Evolutionary conservation across 1,284 basidiomycete species (phyloP), one percentile per base, ranked within the genome.

Genomic region (Apiotrichum porosum): DNA sequence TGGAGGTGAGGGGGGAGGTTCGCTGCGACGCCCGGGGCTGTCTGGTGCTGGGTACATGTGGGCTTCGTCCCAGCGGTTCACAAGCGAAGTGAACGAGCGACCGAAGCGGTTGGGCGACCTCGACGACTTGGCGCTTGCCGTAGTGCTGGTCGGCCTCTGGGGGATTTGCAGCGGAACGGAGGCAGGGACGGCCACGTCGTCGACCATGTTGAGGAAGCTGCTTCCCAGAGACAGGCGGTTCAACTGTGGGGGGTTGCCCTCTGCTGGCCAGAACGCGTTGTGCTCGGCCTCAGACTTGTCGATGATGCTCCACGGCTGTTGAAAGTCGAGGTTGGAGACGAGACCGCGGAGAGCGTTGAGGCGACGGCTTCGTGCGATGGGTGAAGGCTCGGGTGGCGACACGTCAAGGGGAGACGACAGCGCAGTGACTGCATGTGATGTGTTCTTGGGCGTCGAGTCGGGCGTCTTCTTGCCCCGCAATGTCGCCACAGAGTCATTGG

Each of bases 261-360:
- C 37, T 24, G 23, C 9, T 15, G 8, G 41, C 60, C 55, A 61
- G 32, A 56, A 43, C 32, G 47, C 49, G 15, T 44, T 31, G 26
- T 43, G 37, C 6, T 34, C 30, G 18, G 31, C 44, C n/a, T 44
- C 37, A 26, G 40, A 31, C 37, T 23, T 54, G 31, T 41, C 44
- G 38, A 52, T 53, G 14, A 57, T 34, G 15, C 58, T 59, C 68
- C 68, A 71, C 9, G 58, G 66, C 37, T 69, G 63, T 33, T 60
- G 58, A 55, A 71, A 68, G 46, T 71, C 66, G 38, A 71, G 56
- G 37, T 61, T 63, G 19, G 58, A 58, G 14, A 71, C 68, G n/a
- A 69, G 54, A 34, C 63, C 65, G 12, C 61, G 49, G 10, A 71
- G 46, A 1, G 68, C 65, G 28, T 57, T 60, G 26, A 71, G 47